These are phyloP conservation scores for Artemisia tridentata DNA, from an alignment of 129 eudicot species.

Conservation along the genomic window DNA sequence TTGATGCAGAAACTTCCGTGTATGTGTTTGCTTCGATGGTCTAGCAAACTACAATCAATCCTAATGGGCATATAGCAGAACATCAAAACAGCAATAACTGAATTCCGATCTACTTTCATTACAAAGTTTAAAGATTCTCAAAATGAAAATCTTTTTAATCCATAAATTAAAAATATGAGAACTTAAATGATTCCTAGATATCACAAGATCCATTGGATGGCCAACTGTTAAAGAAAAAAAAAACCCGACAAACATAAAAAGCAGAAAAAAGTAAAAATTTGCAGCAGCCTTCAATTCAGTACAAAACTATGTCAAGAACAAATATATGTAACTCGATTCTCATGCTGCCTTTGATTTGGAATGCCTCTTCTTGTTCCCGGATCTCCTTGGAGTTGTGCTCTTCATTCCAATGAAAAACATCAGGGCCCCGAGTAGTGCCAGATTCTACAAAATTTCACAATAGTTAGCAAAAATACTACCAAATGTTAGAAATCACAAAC, in stretches of 20 bases:
- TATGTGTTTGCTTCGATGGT: too few species aligned
- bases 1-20: too few species aligned
- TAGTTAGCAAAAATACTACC: background rate
- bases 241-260: background rate
- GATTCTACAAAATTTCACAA: conserved; percentile 30
- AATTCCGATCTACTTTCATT: too few species aligned
- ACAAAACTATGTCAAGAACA: conserved; percentile 19
- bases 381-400: conserved; percentile 54
- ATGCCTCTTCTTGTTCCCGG: conserved; percentile 57
- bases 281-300: conserved; percentile 3
- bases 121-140: too few species aligned
- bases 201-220: background rate
- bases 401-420: conserved; percentile 72
- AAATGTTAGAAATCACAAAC: too few species aligned
- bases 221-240: conserved; percentile 4
- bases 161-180: background rate
- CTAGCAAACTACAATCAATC: background rate
- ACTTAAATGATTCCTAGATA: background rate
- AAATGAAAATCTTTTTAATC: background rate
- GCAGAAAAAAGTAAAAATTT: background rate
- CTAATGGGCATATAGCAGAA: background rate
- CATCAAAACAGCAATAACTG: too few species aligned
- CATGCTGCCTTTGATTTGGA: conserved; percentile 56
- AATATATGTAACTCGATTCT: background rate
- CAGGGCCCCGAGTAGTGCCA: conserved; percentile 64